Evolutionary conservation across 441 rosid genomes (phyloP).

Genomic region (Erodium texanum): DNA sequence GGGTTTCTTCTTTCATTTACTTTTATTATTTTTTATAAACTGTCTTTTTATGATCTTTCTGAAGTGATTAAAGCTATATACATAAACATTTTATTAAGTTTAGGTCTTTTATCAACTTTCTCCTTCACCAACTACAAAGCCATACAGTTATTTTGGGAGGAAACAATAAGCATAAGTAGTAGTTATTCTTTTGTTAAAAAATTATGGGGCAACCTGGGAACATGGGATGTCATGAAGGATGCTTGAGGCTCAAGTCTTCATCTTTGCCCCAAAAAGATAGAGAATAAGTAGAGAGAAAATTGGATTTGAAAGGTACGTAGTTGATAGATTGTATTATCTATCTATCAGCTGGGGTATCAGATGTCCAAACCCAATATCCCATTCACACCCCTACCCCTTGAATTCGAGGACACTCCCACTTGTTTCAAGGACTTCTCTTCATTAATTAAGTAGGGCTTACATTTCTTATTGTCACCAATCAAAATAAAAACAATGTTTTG

Average conservation of each 20-base stretch:
- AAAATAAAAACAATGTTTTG: too few relatives aligned
- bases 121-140: background rate
- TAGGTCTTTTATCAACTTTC: background rate
- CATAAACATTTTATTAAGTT: too few relatives aligned
- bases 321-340: background rate
- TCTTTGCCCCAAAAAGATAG: constrained; percentile 23
- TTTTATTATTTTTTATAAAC: background rate
- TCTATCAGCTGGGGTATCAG: constrained; percentile 21
- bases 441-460: too few relatives aligned
- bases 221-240: constrained; percentile 8
- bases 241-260: constrained; percentile 18
- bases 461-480: too few relatives aligned
- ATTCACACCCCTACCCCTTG: constrained; percentile 22
- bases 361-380: constrained; percentile 18
- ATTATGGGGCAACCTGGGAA: background rate
- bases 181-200: constrained; percentile 17
- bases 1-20: background rate
- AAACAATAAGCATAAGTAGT: background rate
- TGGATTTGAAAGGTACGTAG: constrained; percentile 11
- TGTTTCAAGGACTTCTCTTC: background rate
- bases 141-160: constrained; percentile 15
- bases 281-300: constrained; percentile 1
- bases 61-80: background rate
- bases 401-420: background rate
- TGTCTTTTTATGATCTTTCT: background rate